Evolutionary conservation across 148 eudicot genomes (phyloP), one percentile per base, ranked within the genome.

Genomic region (Chenopodium berlandieri): DNA sequence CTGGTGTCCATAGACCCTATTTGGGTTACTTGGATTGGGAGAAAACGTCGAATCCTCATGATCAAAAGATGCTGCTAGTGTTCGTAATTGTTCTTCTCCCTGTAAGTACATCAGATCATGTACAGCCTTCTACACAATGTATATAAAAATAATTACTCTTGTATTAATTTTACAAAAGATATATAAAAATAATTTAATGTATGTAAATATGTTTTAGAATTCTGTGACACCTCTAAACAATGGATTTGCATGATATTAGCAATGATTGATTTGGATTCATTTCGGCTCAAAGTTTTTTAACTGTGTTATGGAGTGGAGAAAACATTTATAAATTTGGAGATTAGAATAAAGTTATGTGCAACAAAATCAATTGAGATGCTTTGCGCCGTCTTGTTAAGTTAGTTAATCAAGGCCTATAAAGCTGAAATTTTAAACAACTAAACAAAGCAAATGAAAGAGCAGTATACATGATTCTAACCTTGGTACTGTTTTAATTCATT

Each of bases 21-120:
- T 2, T 97, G 94, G 95, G 86, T 85, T 76, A 84, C 90, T 23
- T 92, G 91, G 97, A 86, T 97, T 52, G 97, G 98, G 12, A 81
- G 93, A 79, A 89, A 88, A 75, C 90, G 94, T 2, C 90, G 99
- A 7, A 88, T 97, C 76, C 89, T 97, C 40, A 91, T 97, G 99
- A 74, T 85, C 79, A 97, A 97, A 80, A 77, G 70, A 22, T 80
- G 81, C 10, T 68, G 84, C 76, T 73, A 74, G 69, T 17, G 23
- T 32, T 20, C 22, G 17, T n/a, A 54, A 2, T 17, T 56, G 20
- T 30, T 74, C 67, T 40, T 68, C 67, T 54, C 56, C 31, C 30
- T 3, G 48, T 50, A 3, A 69, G 62, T 52, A 67, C 48, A 50
- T 20, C 10, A 11, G 54, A 17, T 54, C 44, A 14, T 60, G 23